Conservation (phyloP, 129 eudicot species). For the Escallonia rubra region DNA sequence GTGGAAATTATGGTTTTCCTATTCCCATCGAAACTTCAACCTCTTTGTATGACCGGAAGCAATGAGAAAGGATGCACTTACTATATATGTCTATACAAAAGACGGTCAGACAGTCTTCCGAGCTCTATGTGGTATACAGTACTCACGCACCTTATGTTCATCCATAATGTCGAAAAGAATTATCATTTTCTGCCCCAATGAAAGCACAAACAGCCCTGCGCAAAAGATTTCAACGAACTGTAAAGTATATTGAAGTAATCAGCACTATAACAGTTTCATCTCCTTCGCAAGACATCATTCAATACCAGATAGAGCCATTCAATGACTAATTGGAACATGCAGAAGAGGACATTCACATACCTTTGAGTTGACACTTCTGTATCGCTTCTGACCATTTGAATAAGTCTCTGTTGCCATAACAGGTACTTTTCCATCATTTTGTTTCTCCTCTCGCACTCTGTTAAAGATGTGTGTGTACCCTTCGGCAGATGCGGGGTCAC, state of each 20-base stretch:
- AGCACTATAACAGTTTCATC: neutral
- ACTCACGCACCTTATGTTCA: neutral
- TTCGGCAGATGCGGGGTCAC: conserved; percentile 73
- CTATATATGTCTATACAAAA: too few species aligned
- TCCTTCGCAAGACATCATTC: neutral
- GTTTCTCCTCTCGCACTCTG: conserved; percentile 70
- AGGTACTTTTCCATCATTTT: conserved; percentile 64
- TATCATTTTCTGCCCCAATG: conserved; percentile 65
- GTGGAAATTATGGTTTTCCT: too few species aligned
- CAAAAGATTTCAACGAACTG: conserved; percentile 2
- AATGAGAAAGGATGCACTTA: too few species aligned
- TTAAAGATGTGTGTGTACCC: conserved; percentile 60
- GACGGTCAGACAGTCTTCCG: too few species aligned
- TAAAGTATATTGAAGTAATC: neutral
- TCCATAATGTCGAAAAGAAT: neutral
- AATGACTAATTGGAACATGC: neutral
- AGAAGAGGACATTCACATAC: conserved; percentile 20
- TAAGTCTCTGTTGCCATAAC: conserved; percentile 32
- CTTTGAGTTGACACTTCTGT: conserved; percentile 34
- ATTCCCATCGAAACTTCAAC: too few species aligned
- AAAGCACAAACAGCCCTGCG: conserved; percentile 68
- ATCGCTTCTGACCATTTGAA: conserved; percentile 39
- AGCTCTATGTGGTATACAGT: neutral
- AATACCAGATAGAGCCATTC: neutral
- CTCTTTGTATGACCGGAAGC: too few species aligned